Evolutionary conservation across 2,329 filamentous ascomycete genomes (phyloP), one percentile per base, ranked within the genome.

Genomic region (Botrytis tulipae): DNA sequence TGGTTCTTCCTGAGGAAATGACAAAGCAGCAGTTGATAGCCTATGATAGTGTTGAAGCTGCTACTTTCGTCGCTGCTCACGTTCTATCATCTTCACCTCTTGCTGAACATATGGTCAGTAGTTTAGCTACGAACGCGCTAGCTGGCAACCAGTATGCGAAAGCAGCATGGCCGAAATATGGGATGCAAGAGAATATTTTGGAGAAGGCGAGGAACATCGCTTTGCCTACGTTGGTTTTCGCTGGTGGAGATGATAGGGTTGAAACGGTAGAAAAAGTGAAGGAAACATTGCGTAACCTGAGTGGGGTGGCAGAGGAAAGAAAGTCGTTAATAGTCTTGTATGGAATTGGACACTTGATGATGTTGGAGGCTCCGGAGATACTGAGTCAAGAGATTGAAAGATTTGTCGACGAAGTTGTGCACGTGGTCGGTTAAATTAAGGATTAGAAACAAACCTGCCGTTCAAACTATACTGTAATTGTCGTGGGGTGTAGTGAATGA

Each of bases 91-190:
- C 77, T 18, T 59, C 76, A 3, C 48, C 65, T 0, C 75, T 75
- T 20, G 51, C 70, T 16, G 74, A 75, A 1, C 71, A 73, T 40
- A 35, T 63, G 4, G 63, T 76, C 75, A 46, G 62, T 61, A 35
- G 57, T 63, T 4, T 78, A 4, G 76, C 81, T 4, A 65, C 72
- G 3, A 79, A 82, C 74, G 83, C 82, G 75, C 48, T 82, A 29
- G 65, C 69, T 1, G 82, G 81, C 0, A 82, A 77, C 51, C 29
- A 74, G 6, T 73, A 72, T 20, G 82, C 83, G 1, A 82, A 79
- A 60, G 76, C 73, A 35, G 82, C 82, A 0, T 83, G 82, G 82
- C 80, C 82, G 22, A 73, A 74, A 12, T 81, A 82, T 73, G 80
- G 76, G 8, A 82, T 82, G 80, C 75, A 72, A 42, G 82, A 83